Evolutionary conservation across 805 yeast species (phyloP).

Genomic region (Kurtzmaniella cleridarum): DNA sequence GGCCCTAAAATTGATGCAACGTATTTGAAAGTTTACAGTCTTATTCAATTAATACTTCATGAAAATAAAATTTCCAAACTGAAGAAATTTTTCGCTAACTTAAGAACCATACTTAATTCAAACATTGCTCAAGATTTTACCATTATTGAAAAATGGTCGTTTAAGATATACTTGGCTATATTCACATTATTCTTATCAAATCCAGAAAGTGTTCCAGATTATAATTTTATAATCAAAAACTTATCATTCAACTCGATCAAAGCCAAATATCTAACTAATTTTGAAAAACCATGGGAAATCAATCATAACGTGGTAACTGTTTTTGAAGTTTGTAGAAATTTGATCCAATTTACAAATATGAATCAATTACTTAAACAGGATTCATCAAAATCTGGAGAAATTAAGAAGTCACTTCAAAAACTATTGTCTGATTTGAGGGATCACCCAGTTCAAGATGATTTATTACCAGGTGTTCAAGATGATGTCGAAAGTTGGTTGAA

Average conservation of each 20-base stretch:
- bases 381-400: conserved; percentile 5
- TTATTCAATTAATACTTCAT: conserved; percentile 37
- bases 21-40: conserved; percentile 30
- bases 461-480: background rate
- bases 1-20: conserved; percentile 18
- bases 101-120: conserved; percentile 20
- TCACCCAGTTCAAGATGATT: background rate
- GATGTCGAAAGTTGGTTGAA: background rate
- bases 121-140: conserved; percentile 8
- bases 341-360: conserved; percentile 2
- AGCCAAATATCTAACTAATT: conserved; percentile 10
- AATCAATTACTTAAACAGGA: conserved; percentile 7
- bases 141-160: conserved; percentile 19
- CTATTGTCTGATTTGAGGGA: conserved; percentile 2
- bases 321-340: conserved; percentile 5
- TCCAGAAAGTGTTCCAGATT: conserved; percentile 18
- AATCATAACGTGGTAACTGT: conserved; percentile 11
- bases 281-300: conserved; percentile 12
- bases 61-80: conserved; percentile 21
- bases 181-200: conserved; percentile 20
- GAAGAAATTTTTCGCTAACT: conserved; percentile 17
- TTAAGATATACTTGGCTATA: conserved; percentile 21
- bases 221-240: conserved; percentile 26
- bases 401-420: background rate
- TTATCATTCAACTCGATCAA: conserved; percentile 23